Conservation (phyloP, 768 basidiomycete species). For the Tephrocybe sp. region DNA sequence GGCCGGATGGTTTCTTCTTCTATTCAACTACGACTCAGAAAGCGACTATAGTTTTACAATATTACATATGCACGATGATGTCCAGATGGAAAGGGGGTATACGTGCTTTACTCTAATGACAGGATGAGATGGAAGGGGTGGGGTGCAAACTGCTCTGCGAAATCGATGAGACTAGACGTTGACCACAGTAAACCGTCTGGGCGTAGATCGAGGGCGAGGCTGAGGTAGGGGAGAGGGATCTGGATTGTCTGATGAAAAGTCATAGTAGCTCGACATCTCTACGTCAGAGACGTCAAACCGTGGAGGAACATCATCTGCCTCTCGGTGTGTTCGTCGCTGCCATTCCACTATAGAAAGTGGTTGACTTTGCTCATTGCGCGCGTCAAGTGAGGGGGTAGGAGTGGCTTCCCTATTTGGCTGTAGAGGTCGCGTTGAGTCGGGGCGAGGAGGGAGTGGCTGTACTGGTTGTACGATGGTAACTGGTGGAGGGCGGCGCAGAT, state of each 20-base stretch:
- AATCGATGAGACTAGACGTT: conserved; percentile 22
- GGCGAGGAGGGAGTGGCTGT: conserved; percentile 12
- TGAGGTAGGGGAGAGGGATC: conserved; percentile 18
- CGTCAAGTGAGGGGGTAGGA: conserved; percentile 10
- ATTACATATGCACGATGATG: neutral
- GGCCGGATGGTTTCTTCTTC: too few relatives aligned
- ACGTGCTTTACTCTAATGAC: neutral
- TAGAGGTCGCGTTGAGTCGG: conserved; percentile 10
- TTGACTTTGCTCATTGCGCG: conserved; percentile 13
- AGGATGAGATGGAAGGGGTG: neutral
- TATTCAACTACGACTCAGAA: too few relatives aligned
- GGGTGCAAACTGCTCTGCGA: neutral
- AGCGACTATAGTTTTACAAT: too few relatives aligned
- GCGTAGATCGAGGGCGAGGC: conserved; percentile 19
- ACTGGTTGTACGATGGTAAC: conserved; percentile 16
- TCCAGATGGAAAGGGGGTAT: neutral
- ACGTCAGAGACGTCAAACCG: conserved; percentile 28
- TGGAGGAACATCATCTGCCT: conserved; percentile 21
- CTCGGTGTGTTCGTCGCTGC: conserved; percentile 28
- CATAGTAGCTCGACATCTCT: conserved; percentile 32
- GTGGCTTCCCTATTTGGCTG: conserved; percentile 13
- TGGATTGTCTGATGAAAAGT: conserved; percentile 23
- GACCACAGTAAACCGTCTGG: conserved; percentile 31
- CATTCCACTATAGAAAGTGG: conserved; percentile 27
- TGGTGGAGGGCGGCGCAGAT: conserved; percentile 15